Base-by-base conservation (phyloP, 805 yeast species). In the Grigorovia jiainica region DNA sequence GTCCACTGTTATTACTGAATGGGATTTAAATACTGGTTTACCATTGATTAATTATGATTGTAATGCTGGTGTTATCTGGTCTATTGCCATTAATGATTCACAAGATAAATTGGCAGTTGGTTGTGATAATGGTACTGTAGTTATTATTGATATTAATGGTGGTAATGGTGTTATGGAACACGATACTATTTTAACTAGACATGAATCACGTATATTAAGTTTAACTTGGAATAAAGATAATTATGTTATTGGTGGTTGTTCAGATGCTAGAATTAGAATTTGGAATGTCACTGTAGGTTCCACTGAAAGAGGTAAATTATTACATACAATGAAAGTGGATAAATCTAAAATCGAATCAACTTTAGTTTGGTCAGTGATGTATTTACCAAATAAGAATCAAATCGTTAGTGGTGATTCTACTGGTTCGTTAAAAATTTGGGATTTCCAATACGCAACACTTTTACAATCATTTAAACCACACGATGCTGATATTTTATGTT, bases 391-490 rank as follows among this genome's bases (percentile, higher is more conserved):
- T 34, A 73, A 74, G 39, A 70, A 76, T 42, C 95, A 87, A 59
- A 73, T 92, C 44, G 94, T 86, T n/a, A 78, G 87, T 46, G 98
- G 97, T 42, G 99, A 92, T 65, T 87, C 97, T 5, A 90, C 97
- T 1, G 99, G 99, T 1, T 72, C 84, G 7, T 76, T 92, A 40
- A 90, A 90, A 62, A 74, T 92, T 49, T 92, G 99, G 99, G 95
- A 90, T 54, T 69, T 82, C 47, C 72, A 75, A 38, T 80, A 76
- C 50, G 79, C 78, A 50, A 79, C 95, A 1, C 66, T 92, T 45
- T 68, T 77, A 40, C 97, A 90, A 61, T 77, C 83, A 19, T 87
- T 87, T 61, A 74, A 77, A 49, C 77, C 78, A 9, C 97, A 92
- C 57, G 94, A 83, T 38, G 96, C 95, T 1, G 99, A 92, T 71